Base-by-base conservation (phyloP, 2,329 filamentous ascomycete genomes). In the Sarocladium kiliense region DNA sequence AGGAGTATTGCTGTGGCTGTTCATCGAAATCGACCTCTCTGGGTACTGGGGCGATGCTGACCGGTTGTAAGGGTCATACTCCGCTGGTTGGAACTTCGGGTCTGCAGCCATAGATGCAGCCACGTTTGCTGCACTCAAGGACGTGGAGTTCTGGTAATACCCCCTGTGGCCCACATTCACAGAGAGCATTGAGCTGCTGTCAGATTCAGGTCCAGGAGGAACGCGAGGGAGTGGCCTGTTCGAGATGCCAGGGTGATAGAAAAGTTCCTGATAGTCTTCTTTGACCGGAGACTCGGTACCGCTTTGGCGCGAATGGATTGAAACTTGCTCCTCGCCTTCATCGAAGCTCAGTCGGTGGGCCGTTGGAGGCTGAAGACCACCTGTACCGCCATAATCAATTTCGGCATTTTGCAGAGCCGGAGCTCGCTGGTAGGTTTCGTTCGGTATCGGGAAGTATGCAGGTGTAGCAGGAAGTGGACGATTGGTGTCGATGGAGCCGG, bases 331-430 rank as follows among this genome's bases (percentile, higher is more conserved):
- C 62, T 97, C 94, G 2, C 90, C 93, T 66, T 96, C 91, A 62
- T 97, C 93, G 63, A 94, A 97, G 71, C 91, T 97, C 63, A 91
- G 77, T 58, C 91, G 83, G 60, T 91, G 81, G 6, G 77, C 78
- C 51, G 78, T 84, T 2, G 92, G 91, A 56, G 89, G 82, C 58
- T 91, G 85, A 26, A 97, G 72, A 1, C 94, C 94, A 39, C 93
- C 94, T n/a, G 91, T 97, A 7, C 89, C 92, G 51, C 84, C 88
- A 47, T 90, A 91, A 69, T 97, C 93, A 53, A 96, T 87, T 54
- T 88, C 82, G 5, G 88, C 90, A 55, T 85, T 79, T 14, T 74
- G 66, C 60, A 80, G 80, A 6, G 74, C 73, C 1, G 75, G 66
- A 1, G 68, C 63, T 45, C 64, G 64, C 55, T 66, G 64, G 16